phyloP scores from a whole-genome alignment of 106 monocot genomes.

The Apostasia shenzhenica region DNA sequence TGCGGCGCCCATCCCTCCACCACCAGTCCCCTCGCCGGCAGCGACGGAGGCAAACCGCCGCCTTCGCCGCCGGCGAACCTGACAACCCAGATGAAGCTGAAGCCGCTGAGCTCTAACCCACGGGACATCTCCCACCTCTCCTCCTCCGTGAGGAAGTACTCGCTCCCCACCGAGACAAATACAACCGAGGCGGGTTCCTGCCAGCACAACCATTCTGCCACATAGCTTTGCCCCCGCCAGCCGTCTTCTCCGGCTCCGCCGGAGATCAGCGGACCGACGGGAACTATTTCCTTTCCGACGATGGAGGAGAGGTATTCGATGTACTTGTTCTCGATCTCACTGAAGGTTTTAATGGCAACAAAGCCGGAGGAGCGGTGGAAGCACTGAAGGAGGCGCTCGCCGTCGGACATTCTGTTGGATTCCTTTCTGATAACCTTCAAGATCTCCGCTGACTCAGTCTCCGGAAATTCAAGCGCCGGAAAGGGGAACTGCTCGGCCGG shows the following conservation, averaged over 20 bases:
- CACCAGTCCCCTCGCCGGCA: constrained; percentile 22
- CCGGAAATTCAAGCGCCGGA: constrained; percentile 4
- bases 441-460: background rate
- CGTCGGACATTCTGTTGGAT: constrained; percentile 19
- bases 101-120: constrained; percentile 44
- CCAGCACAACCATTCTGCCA: constrained; percentile 29
- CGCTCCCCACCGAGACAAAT: constrained; percentile 65
- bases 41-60: constrained; percentile 15
- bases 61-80: constrained; percentile 11
- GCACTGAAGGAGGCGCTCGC: constrained; percentile 33
- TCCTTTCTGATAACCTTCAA: background rate
- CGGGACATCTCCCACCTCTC: constrained; percentile 41
- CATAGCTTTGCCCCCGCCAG: background rate
- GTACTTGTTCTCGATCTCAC: constrained; percentile 41
- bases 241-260: background rate
- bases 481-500: constrained; percentile 26
- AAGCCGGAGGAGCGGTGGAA: constrained; percentile 24
- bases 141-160: constrained; percentile 62
- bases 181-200: constrained; percentile 35
- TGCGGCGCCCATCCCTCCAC: constrained; percentile 68
- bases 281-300: constrained; percentile 36
- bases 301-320: constrained; percentile 41
- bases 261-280: constrained; percentile 31
- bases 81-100: constrained; percentile 54
- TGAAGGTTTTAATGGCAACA: constrained; percentile 41